Evolutionary conservation across 2,329 filamentous ascomycete genomes (phyloP), one percentile per base, ranked within the genome.

Genomic region (Ascochyta viciae-villosae): DNA sequence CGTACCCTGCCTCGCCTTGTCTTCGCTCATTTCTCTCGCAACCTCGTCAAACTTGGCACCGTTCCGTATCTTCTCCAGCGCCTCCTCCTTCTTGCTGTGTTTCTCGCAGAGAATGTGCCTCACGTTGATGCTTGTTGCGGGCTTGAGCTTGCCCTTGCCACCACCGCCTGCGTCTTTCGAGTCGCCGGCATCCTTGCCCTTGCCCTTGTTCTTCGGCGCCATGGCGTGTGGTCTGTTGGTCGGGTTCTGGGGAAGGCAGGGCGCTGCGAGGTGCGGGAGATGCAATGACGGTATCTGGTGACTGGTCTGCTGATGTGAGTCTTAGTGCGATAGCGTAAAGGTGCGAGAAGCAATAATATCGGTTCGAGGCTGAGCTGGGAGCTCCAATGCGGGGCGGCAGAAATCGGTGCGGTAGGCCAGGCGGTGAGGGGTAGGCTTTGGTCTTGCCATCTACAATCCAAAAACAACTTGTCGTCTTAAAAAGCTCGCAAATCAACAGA

Each of bases 91-190:
- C 74, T 88, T 91, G n/a, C 80, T 77, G 71, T 91, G 87, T 71
- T 93, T 93, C 72, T 88, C 87, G 67, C 90, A 92, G 78, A 90
- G 75, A 56, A 92, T 91, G 74, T 92, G 89, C 37, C 89, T 84
- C 48, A 75, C 88, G 68, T 91, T 90, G 77, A 92, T 89, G 55
- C 81, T 82, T 67, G 88, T 86, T 0, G 87, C 87, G 23, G 85
- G 78, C 69, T 88, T 89, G 61, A 84, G 75, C 64, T 83, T 83
- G 58, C 62, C 42, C 6, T 47, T 78, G 65, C 60, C 73, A 63
- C 77, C 78, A 64, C 67, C 70, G 1, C 40, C 50, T 64, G 78
- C 78, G 64, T 54, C 70, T 68, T 71, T 73, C 49, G 65, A 66
- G 67, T 61, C 58, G 43, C 51, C 31, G 24, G 54, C 52, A 47